A percentile compares a stretch with the other conserved stretches of the same genome.
Conservation (phyloP, 2,329 filamentous ascomycete species). For the Plenodomus biglobosus region DNA sequence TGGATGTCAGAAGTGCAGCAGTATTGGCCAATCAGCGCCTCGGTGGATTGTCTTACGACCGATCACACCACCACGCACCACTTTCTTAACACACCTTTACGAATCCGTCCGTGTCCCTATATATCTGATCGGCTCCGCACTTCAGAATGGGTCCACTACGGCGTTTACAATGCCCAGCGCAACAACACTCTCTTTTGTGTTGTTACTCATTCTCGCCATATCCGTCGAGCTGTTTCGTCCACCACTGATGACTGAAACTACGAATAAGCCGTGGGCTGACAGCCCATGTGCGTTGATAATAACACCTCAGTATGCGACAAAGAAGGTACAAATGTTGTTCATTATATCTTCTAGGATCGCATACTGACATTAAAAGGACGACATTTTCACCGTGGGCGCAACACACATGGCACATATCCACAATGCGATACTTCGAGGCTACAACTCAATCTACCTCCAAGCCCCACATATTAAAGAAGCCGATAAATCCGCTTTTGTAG, state of each 20-base stretch:
- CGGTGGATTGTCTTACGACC: constrained; percentile 9
- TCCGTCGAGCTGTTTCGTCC: constrained; percentile 7
- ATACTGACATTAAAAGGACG: constrained; percentile 17
- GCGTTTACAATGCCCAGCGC: constrained; percentile 10
- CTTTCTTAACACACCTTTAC: constrained; percentile 9
- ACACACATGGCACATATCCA: constrained; percentile 46
- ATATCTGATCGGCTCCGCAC: not conserved
- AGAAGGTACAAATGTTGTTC: too few species aligned
- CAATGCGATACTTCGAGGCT: constrained; percentile 46
- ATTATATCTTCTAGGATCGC: too few species aligned
- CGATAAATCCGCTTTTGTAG: constrained; percentile 42
- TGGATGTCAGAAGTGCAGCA: not conserved
- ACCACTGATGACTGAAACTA: constrained; percentile 4
- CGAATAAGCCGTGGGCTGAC: constrained; percentile 34
- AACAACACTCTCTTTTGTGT: constrained; percentile 7
- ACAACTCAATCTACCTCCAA: constrained; percentile 47
- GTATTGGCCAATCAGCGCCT: not conserved
- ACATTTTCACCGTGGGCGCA: constrained; percentile 40
- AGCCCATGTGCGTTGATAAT: constrained; percentile 28
- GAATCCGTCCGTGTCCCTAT: not conserved
- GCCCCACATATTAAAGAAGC: constrained; percentile 32
- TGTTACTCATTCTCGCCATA: constrained; percentile 7
- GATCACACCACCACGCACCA: constrained; percentile 19
- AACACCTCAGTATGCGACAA: constrained; percentile 36
- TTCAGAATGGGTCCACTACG: not conserved